phyloP scores from a whole-genome alignment of 352 stramenopile species.

The Lagenidium sp. region DNA sequence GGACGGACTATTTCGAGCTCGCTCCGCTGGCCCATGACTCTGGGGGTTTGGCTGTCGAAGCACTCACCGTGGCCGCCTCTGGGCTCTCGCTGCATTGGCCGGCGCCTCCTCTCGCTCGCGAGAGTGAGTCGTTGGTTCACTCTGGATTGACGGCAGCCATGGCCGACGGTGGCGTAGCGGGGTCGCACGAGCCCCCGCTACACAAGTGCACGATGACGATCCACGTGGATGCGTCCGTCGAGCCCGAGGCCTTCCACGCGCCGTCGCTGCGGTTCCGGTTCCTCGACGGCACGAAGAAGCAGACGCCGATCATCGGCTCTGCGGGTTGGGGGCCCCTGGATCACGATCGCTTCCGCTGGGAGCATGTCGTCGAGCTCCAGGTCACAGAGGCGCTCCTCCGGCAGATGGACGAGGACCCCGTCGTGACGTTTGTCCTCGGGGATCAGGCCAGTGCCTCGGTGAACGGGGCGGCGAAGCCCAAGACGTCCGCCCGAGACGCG shows the following conservation, averaged over 20 bases:
- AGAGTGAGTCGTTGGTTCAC: no score
- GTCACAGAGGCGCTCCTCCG: conserved; percentile 36
- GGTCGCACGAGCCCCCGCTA: no score
- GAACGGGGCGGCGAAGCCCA: conserved; percentile 1
- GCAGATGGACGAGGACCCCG: conserved; percentile 43
- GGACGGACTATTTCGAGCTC: no score
- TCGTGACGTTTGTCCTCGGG: conserved; percentile 53
- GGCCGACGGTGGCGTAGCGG: conserved; percentile 2
- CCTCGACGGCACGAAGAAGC: conserved; percentile 49
- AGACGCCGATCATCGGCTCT: conserved; percentile 27
- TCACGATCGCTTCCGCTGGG: conserved; percentile 20
- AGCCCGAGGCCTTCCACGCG: conserved; percentile 25
- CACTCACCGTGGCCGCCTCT: no score
- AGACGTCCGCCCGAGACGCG: conserved; percentile 4
- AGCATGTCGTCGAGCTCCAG: conserved; percentile 35
- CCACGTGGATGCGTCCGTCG: conserved; percentile 41
- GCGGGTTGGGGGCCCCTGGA: conserved; percentile 22
- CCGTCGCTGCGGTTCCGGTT: conserved; percentile 64
- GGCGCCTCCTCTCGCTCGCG: no score
- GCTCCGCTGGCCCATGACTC: no score
- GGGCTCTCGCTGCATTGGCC: no score
- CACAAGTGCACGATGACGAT: conserved; percentile 57
- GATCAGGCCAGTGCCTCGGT: conserved; percentile 17
- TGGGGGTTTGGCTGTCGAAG: no score
- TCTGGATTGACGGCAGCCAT: background rate